These are phyloP conservation scores for Xylaria digitata DNA, from an alignment of 2,329 filamentous ascomycete genomes.

Conservation along the genomic window DNA sequence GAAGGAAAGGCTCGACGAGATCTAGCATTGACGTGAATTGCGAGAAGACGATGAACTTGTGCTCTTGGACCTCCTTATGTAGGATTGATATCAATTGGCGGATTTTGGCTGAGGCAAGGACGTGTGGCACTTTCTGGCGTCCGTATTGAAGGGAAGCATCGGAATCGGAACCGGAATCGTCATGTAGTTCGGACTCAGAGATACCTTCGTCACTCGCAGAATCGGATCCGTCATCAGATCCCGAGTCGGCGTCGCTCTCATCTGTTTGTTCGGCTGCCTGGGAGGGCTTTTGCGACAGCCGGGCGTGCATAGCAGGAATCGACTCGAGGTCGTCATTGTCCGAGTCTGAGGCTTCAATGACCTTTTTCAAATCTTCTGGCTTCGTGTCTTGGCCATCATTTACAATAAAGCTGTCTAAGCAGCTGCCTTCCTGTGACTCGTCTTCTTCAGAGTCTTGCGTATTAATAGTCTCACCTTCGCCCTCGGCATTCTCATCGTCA, in stretches of 20 bases:
- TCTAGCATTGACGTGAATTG: constrained; percentile 99
- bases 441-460: constrained; percentile 75
- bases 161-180: constrained; percentile 53
- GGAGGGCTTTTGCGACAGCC: constrained; percentile 35
- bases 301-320: constrained; percentile 44
- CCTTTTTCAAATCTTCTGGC: constrained; percentile 45
- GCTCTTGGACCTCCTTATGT: constrained; percentile 77
- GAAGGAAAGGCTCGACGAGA: constrained; percentile 91
- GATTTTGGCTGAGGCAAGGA: constrained; percentile 88
- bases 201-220: constrained; percentile 50
- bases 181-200: constrained; percentile 56
- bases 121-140: constrained; percentile 59
- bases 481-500: constrained; percentile 90
- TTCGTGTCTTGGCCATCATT: constrained; percentile 59
- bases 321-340: constrained; percentile 48
- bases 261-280: constrained; percentile 36
- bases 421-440: constrained; percentile 60
- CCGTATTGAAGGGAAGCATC: constrained; percentile 46
- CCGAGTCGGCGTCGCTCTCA: constrained; percentile 37
- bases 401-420: constrained; percentile 66
- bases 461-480: constrained; percentile 81
- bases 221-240: constrained; percentile 45
- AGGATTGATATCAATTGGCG: constrained; percentile 85
- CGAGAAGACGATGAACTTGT: constrained; percentile 99
- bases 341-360: constrained; percentile 46